Evolutionary conservation across 140 eudicot genomes (phyloP).

Genomic region (Erigeron philadelphicus): DNA sequence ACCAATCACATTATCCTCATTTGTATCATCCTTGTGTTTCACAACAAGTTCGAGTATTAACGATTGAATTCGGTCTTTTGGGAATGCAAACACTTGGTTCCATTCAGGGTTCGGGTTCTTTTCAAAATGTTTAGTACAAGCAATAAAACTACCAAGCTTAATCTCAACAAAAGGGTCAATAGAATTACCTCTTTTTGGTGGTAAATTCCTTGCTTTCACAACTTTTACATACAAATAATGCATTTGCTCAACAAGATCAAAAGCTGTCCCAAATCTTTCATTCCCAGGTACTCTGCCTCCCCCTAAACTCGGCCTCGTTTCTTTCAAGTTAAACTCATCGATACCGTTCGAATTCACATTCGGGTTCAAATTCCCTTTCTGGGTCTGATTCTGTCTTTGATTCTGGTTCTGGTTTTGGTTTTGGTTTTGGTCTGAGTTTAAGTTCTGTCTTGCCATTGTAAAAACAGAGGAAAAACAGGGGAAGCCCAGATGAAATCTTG

Average conservation of each 20-base stretch:
- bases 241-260: constrained; percentile 68
- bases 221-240: constrained; percentile 46
- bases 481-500: neutral
- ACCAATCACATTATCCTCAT: constrained; percentile 38
- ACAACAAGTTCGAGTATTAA: constrained; percentile 34
- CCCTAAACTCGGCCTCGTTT: constrained; percentile 56
- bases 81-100: constrained; percentile 50
- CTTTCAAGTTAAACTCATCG: constrained; percentile 46
- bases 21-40: constrained; percentile 30
- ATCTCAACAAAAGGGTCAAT: constrained; percentile 44
- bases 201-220: constrained; percentile 47
- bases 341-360: constrained; percentile 19
- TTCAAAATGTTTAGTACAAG: constrained; percentile 36
- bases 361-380: constrained; percentile 15
- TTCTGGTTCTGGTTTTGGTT: constrained; percentile 31
- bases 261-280: constrained; percentile 50
- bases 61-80: constrained; percentile 48
- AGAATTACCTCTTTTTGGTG: constrained; percentile 24
- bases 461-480: constrained; percentile 5
- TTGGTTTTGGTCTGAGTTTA: constrained; percentile 25
- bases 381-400: constrained; percentile 22
- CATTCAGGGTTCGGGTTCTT: constrained; percentile 43
- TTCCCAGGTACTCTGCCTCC: constrained; percentile 58
- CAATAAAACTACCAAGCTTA: constrained; percentile 40
- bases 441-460: constrained; percentile 26